These are phyloP conservation scores for Grosmannia huntii DNA, from an alignment of 2,329 filamentous ascomycete genomes.

Conservation along the genomic window DNA sequence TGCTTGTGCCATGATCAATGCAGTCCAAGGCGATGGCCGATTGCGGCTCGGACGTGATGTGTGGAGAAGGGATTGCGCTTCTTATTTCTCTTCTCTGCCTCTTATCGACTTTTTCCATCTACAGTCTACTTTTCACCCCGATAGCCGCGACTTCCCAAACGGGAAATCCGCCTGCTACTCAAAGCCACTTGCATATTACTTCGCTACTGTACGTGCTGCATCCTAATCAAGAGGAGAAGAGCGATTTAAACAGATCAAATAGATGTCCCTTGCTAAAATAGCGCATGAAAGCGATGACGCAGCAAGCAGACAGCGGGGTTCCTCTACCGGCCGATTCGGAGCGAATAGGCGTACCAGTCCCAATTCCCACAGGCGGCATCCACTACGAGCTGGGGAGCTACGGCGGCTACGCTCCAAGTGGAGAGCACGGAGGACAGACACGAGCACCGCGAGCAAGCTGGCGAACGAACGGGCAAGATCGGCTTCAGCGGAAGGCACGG, in stretches of 20 bases:
- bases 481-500: not conserved
- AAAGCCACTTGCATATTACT: not conserved
- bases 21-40: not conserved
- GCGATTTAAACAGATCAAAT: not conserved
- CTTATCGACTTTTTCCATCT: not conserved
- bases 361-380: not conserved
- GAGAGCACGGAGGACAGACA: not conserved
- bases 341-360: not conserved
- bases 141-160: not conserved
- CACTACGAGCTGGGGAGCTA: not conserved
- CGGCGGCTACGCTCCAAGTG: not conserved
- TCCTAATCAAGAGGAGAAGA: not conserved
- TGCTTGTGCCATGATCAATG: not conserved
- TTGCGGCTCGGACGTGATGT: not conserved
- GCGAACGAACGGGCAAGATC: not conserved
- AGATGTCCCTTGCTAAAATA: not conserved
- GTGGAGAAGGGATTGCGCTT: not conserved
- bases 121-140: not conserved
- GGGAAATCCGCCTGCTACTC: not conserved
- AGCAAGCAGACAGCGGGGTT: not conserved
- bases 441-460: not conserved
- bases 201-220: not conserved
- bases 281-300: not conserved
- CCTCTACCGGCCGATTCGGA: not conserved
- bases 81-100: not conserved